phyloP scores from a whole-genome alignment of 116 monocot genomes.

The Dioscorea cayenensis region DNA sequence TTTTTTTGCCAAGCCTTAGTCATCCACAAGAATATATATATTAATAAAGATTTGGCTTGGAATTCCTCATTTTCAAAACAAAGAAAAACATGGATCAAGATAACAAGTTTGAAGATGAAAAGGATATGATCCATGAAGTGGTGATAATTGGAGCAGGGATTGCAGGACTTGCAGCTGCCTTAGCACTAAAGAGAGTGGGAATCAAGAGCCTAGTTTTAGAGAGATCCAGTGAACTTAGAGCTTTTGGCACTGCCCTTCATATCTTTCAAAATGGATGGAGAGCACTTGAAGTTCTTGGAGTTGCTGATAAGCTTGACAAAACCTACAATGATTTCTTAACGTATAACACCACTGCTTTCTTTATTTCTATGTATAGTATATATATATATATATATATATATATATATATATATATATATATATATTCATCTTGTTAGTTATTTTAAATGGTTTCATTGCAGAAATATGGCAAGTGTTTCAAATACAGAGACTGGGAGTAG shows the following conservation, averaged over 20 bases:
- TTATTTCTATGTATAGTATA: background rate
- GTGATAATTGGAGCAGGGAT: slow-evolving; percentile 20
- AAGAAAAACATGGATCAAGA: background rate
- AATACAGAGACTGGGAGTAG: background rate
- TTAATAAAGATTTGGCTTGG: too few relatives aligned
- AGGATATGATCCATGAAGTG: slow-evolving; percentile 6
- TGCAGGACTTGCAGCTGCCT: slow-evolving; percentile 15
- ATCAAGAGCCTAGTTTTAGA: slow-evolving; percentile 10
- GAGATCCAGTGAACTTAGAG: slow-evolving; percentile 1
- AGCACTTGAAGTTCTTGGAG: slow-evolving; percentile 13
- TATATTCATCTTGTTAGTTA: background rate
- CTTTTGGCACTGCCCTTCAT: slow-evolving; percentile 1
- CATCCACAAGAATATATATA: too few relatives aligned
- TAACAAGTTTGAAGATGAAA: background rate
- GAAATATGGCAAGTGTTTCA: background rate
- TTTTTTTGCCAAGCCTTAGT: too few relatives aligned
- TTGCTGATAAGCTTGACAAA: background rate
- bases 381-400: background rate
- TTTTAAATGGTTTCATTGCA: background rate
- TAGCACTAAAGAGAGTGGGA: slow-evolving; percentile 13
- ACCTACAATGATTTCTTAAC: background rate
- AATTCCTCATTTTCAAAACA: too few relatives aligned
- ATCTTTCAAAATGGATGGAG: slow-evolving; percentile 19
- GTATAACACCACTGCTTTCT: background rate
- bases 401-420: background rate